A percentile compares a stretch with the other conserved stretches of the same genome.
These are phyloP conservation scores for Naganishia vishniacii DNA, from an alignment of 768 basidiomycete genomes.

Conservation along the genomic window DNA sequence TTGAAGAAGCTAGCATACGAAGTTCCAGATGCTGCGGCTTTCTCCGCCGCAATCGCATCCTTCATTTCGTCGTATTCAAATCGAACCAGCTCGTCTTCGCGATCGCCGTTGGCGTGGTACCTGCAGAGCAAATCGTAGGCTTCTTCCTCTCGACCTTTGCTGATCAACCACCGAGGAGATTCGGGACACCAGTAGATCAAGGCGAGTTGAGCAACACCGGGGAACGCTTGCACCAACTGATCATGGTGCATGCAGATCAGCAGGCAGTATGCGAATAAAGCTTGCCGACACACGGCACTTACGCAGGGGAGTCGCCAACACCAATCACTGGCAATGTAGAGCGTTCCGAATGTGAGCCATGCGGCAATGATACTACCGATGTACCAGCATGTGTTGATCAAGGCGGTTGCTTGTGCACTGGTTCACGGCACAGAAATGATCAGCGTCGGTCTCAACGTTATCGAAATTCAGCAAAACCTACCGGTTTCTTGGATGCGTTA, in stretches of 20 bases:
- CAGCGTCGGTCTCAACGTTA: not conserved
- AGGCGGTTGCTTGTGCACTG: not conserved
- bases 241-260: not conserved
- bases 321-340: conserved; percentile 31
- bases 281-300: conserved; percentile 12
- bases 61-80: conserved; percentile 56
- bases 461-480: too few relatives aligned
- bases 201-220: conserved; percentile 54
- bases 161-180: conserved; percentile 72
- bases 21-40: conserved; percentile 54
- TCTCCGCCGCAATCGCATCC: conserved; percentile 62
- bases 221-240: conserved; percentile 1
- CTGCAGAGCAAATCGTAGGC: conserved; percentile 66
- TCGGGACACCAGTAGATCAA: conserved; percentile 70
- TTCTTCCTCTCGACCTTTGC: conserved; percentile 64
- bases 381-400: conserved; percentile 28
- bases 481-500: too few relatives aligned
- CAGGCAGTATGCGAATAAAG: conserved; percentile 8
- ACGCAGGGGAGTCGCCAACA: conserved; percentile 33
- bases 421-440: not conserved
- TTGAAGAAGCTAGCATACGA: conserved; percentile 57
- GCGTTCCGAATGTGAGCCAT: conserved; percentile 64
- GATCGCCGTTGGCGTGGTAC: conserved; percentile 74
- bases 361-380: conserved; percentile 55
- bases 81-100: conserved; percentile 51